Evolutionary conservation across 2,329 filamentous ascomycete species (phyloP), one percentile per base, ranked within the genome.

Genomic region (Balansia obtecta): DNA sequence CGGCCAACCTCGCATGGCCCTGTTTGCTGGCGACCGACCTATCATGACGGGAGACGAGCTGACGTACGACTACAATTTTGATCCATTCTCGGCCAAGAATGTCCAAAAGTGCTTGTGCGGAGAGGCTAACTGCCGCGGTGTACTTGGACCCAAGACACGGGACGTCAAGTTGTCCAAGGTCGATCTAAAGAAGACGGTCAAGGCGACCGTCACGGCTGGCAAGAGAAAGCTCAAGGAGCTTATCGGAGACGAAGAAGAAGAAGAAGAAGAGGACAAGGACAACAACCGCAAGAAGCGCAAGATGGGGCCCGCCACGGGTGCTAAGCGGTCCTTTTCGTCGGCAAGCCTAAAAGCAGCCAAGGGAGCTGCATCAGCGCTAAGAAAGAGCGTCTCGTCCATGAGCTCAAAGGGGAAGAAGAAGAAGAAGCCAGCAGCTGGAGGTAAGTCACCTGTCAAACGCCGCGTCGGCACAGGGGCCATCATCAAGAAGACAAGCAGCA

Each of bases 41-140:
- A 91, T 98, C 63, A 86, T 86, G 82, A 95, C 90, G 11, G 93
- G 93, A 22, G 89, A 97, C 55, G 93, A 98, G 68, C 73, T 98
- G 54, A 97, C 90, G 0, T 98, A 98, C 65, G 93, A 98, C 73
- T 84, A 84, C 71, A 84, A 84, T 63, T 84, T 84, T 61, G 80
- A 83, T 60, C 80, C 80, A 3, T 84, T 83, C 63, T 83, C 79
- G 10, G 73, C 77, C 60, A 83, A 83, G 68, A 83, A 83, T 61
- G 79, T 83, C 45, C 80, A 84, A 63, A 76, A 73, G 61, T 84
- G 80, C 63, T 72, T 83, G 30, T 84, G 80, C 62, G 80, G 79
- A 53, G 75, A 75, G 56, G 63, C 69, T 38, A 83, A 83, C 65
- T 84, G 80, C 63, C 77, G 80, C 50, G 80, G 80, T 41, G 74